Conservation (phyloP, 1,284 basidiomycete genomes). For the Moesziomyces sp. region DNA sequence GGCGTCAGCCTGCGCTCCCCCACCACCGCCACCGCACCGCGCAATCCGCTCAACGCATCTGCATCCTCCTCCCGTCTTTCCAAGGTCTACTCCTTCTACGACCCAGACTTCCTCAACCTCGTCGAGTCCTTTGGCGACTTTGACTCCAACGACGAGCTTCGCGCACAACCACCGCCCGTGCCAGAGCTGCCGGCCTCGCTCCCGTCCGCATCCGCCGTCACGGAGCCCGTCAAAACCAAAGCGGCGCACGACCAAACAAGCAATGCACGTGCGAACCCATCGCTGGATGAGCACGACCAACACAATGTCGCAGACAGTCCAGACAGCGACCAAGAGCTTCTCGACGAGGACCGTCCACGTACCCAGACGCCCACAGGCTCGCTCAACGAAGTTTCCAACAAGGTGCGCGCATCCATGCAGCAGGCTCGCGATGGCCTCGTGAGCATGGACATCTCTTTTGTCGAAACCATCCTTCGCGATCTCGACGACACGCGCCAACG, state of each 20-base stretch:
- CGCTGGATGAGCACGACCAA: background rate
- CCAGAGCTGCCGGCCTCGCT: conserved; percentile 20
- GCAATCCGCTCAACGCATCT: conserved; percentile 31
- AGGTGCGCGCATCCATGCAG: conserved; percentile 76
- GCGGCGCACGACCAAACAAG: background rate
- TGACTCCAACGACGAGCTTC: conserved; percentile 48
- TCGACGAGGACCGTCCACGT: conserved; percentile 19
- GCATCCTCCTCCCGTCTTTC: conserved; percentile 36
- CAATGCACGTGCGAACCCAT: background rate
- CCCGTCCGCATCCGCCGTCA: background rate
- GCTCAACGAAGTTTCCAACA: conserved; percentile 61
- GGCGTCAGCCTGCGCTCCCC: conserved; percentile 23
- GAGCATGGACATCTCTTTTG: conserved; percentile 78
- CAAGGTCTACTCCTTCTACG: conserved; percentile 79
- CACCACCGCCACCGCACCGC: conserved; percentile 4
- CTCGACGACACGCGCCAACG: conserved; percentile 78
- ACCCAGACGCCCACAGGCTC: conserved; percentile 13
- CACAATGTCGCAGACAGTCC: background rate
- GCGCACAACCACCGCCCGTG: conserved; percentile 17
- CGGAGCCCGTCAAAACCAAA: background rate
- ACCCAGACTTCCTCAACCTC: conserved; percentile 77
- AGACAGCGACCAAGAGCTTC: conserved; percentile 32
- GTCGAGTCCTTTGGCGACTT: conserved; percentile 67
- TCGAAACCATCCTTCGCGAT: conserved; percentile 78
- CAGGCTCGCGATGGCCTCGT: conserved; percentile 75